A percentile compares a stretch with the other conserved stretches of the same genome.
phyloP scores from a whole-genome alignment of 1,284 basidiomycete genomes.

The Sporisorium graminicola region DNA sequence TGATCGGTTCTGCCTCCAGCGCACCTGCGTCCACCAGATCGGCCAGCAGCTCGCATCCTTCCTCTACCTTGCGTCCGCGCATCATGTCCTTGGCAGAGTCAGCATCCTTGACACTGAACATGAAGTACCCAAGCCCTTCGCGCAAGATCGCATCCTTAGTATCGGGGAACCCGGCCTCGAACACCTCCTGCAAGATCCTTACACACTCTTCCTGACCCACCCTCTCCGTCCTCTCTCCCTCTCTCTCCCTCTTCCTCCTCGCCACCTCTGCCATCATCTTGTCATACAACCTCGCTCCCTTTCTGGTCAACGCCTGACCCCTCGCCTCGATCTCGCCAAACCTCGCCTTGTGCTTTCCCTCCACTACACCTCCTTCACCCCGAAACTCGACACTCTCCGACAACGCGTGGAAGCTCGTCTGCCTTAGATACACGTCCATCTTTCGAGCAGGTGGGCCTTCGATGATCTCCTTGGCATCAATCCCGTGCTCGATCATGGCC shows the following conservation, averaged over 20 bases:
- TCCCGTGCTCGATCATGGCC: slow-evolving; percentile 69
- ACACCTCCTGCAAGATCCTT: slow-evolving; percentile 48
- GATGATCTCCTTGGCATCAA: slow-evolving; percentile 71
- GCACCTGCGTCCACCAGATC: slow-evolving; percentile 64
- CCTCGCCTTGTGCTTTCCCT: slow-evolving; percentile 70
- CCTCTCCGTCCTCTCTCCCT: slow-evolving; percentile 25
- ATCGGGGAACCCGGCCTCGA: slow-evolving; percentile 68
- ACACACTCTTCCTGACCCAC: slow-evolving; percentile 47
- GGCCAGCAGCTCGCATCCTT: slow-evolving; percentile 22
- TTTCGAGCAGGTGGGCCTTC: slow-evolving; percentile 69
- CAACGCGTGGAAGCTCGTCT: slow-evolving; percentile 71
- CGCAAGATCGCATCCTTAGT: slow-evolving; percentile 62
- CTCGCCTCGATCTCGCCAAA: slow-evolving; percentile 72
- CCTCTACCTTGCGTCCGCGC: not conserved
- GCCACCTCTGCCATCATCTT: slow-evolving; percentile 60
- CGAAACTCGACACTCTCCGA: slow-evolving; percentile 70
- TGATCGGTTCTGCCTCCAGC: slow-evolving; percentile 68
- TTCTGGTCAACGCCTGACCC: slow-evolving; percentile 70
- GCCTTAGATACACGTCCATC: slow-evolving; percentile 71
- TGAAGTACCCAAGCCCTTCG: slow-evolving; percentile 61
- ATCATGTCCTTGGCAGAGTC: slow-evolving; percentile 16
- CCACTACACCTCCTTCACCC: slow-evolving; percentile 21
- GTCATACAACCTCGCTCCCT: slow-evolving; percentile 60
- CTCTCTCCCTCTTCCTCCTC: slow-evolving; percentile 57
- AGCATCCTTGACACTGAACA: slow-evolving; percentile 27